Percentiles rank a stretch among this genome's conserved stretches.
phyloP scores from a whole-genome alignment of 1,139 yeast genomes.

The Arxiozyma telluris region DNA sequence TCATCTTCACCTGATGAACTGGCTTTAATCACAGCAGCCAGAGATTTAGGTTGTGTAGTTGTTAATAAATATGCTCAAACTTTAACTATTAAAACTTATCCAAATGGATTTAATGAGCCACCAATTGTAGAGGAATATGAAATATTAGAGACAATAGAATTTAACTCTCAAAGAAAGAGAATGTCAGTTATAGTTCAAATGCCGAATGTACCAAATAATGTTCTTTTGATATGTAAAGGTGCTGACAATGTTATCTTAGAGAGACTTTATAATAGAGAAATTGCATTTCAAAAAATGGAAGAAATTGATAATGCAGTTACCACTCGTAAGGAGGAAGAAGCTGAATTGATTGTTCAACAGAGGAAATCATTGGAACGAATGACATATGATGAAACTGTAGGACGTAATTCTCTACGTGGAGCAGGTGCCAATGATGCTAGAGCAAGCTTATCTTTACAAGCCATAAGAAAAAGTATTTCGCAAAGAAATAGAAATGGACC shows the following conservation, averaged over 20 bases:
- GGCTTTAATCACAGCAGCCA: constrained; percentile 87
- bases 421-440: constrained; percentile 19
- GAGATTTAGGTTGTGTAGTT: constrained; percentile 84
- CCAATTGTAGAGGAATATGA: constrained; percentile 63
- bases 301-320: constrained; percentile 55
- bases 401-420: constrained; percentile 15
- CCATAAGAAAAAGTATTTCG: constrained; percentile 25
- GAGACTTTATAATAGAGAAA: constrained; percentile 45
- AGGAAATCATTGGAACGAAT: constrained; percentile 31
- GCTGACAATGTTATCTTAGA: constrained; percentile 92
- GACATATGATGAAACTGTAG: constrained; percentile 15
- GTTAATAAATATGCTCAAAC: constrained; percentile 53
- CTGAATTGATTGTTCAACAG: constrained; percentile 60
- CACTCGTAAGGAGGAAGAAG: constrained; percentile 69
- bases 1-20: constrained; percentile 95
- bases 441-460: constrained; percentile 33
- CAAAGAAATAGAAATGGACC: constrained; percentile 15
- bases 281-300: constrained; percentile 54
- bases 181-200: constrained; percentile 82
- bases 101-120: constrained; percentile 61
- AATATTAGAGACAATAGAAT: constrained; percentile 73
- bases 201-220: constrained; percentile 56
- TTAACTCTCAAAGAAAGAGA: constrained; percentile 79
- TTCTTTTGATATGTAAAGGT: constrained; percentile 82
- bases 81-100: constrained; percentile 67